Evolutionary conservation across 176 grass and related monocot genomes (phyloP).

Genomic region (Bonia amplexicaulis): DNA sequence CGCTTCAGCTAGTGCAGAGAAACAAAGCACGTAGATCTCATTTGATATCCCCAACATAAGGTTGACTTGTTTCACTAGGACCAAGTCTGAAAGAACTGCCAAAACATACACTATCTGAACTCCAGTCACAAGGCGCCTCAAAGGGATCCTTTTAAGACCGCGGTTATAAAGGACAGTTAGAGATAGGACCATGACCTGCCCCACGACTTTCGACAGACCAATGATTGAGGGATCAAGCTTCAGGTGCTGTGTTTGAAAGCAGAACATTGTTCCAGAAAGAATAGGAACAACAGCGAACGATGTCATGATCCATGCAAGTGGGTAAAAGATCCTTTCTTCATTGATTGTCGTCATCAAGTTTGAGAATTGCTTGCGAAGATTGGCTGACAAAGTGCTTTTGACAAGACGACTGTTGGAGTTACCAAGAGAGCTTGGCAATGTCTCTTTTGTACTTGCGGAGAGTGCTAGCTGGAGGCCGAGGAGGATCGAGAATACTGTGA

Average conservation of each 20-base stretch:
- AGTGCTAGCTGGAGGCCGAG: conserved; percentile 65
- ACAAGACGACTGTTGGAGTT: conserved; percentile 16
- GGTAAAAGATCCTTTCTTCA: conserved; percentile 53
- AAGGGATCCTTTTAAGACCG: conserved; percentile 53
- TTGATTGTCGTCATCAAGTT: conserved; percentile 47
- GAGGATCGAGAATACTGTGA: conserved; percentile 60
- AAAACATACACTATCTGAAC: conserved; percentile 67
- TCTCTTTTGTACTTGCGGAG: conserved; percentile 60
- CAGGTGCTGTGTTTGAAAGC: conserved; percentile 74
- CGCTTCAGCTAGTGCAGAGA: conserved; percentile 75
- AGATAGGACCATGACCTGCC: conserved; percentile 74
- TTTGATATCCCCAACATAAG: conserved; percentile 71
- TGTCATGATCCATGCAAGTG: conserved; percentile 75
- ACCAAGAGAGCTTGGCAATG: conserved; percentile 19
- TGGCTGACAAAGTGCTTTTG: conserved; percentile 31
- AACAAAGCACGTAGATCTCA: conserved; percentile 59
- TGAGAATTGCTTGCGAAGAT: conserved; percentile 54
- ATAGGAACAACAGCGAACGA: conserved; percentile 73
- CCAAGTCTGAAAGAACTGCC: conserved; percentile 57
- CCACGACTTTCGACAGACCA: conserved; percentile 76
- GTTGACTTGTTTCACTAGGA: conserved; percentile 80
- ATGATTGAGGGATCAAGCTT: conserved; percentile 78
- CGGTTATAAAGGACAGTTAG: conserved; percentile 59
- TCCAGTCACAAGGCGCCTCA: conserved; percentile 50
- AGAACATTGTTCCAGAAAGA: conserved; percentile 82